Evolutionary conservation across 345 rosid genomes (phyloP).

Genomic region (Arabidopsis thaliana): DNA sequence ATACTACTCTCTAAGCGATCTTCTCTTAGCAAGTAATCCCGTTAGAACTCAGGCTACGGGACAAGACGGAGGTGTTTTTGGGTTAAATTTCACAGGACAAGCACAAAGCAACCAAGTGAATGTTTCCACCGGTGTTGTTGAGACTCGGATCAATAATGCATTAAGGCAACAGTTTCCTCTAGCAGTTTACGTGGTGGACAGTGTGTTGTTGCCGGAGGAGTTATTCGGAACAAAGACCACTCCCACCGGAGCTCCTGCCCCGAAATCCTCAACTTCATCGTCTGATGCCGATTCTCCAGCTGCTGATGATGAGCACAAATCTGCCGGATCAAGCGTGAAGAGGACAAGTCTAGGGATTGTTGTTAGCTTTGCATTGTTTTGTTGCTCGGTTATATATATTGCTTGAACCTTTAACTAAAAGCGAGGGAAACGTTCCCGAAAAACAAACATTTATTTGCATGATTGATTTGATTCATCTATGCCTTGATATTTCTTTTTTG

Average conservation of each 20-base stretch:
- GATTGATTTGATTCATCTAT: conserved; percentile 14
- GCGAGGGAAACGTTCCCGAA: neutral
- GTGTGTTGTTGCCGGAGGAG: conserved; percentile 64
- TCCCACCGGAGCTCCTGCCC: conserved; percentile 50
- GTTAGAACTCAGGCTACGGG: conserved; percentile 63
- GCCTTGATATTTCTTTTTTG: neutral
- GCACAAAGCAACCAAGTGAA: conserved; percentile 63
- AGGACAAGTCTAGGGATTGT: conserved; percentile 48
- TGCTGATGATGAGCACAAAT: conserved; percentile 9
- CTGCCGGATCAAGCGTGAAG: conserved; percentile 40
- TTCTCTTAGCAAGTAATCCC: conserved; percentile 67
- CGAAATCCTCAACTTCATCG: conserved; percentile 30
- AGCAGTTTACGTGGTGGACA: conserved; percentile 71
- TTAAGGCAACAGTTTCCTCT: conserved; percentile 52
- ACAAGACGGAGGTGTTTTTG: conserved; percentile 47
- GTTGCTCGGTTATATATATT: neutral
- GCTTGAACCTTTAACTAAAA: neutral
- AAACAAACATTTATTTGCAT: neutral
- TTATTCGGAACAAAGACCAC: conserved; percentile 49
- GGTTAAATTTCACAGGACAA: conserved; percentile 62
- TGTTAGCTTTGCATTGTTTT: conserved; percentile 51
- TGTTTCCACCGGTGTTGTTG: conserved; percentile 63
- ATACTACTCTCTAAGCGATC: conserved; percentile 55
- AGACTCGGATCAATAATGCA: conserved; percentile 59
- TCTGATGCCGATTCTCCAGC: conserved; percentile 49